These are phyloP conservation scores for Ophiosphaerella herpotricha DNA, from an alignment of 2,329 filamentous ascomycete species.

Conservation along the genomic window DNA sequence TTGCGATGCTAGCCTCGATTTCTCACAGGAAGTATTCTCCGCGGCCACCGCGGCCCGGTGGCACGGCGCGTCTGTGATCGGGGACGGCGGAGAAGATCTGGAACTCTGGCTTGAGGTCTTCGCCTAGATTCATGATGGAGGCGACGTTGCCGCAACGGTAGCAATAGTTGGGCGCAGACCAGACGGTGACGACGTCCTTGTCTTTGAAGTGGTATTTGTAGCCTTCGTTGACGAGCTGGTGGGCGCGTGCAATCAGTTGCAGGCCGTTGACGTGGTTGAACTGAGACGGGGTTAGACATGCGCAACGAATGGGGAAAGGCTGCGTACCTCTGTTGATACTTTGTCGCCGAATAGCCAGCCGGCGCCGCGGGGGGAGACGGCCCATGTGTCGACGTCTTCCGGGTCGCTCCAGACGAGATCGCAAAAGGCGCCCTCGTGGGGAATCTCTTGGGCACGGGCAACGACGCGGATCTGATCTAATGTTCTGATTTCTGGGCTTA, in stretches of 20 bases:
- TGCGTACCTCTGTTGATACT: constrained; percentile 66
- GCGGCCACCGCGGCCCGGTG: constrained; percentile 61
- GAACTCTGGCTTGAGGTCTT: constrained; percentile 90
- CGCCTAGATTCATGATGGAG: constrained; percentile 87
- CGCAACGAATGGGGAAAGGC: not conserved
- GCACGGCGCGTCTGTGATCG: constrained; percentile 79
- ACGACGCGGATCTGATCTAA: constrained; percentile 83
- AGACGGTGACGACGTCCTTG: constrained; percentile 97
- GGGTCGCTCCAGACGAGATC: constrained; percentile 94
- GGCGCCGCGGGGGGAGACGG: constrained; percentile 69
- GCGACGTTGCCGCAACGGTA: constrained; percentile 68
- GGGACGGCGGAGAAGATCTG: constrained; percentile 91
- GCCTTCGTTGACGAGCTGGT: constrained; percentile 77
- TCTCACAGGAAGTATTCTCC: constrained; percentile 58
- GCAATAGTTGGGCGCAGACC: constrained; percentile 76
- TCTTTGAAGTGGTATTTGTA: constrained; percentile 94
- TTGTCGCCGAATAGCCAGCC: constrained; percentile 74
- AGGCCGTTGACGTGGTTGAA: constrained; percentile 79
- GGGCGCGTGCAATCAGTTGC: constrained; percentile 71
- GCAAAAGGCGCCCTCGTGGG: constrained; percentile 97
- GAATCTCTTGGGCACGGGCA: constrained; percentile 86
- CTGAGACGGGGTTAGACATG: constrained; percentile 33
- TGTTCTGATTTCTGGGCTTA: constrained; percentile 95
- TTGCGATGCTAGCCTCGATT: not conserved
- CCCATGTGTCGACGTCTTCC: constrained; percentile 71